Base-by-base conservation (phyloP, 164 flowering plant genomes). In the Litsea cubeba region DNA sequence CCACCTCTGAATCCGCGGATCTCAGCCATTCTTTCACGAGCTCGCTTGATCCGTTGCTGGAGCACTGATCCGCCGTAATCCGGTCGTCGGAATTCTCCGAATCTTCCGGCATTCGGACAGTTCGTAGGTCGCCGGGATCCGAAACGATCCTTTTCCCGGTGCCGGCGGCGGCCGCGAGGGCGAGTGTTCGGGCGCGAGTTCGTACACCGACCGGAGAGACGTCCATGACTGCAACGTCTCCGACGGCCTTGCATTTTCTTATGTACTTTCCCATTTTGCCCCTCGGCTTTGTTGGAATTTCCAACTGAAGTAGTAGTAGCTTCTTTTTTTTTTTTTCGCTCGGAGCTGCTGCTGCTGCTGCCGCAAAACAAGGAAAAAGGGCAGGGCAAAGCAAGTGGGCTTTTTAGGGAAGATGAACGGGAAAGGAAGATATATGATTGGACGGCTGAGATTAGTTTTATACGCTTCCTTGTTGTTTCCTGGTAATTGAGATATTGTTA, bases 1-100 rank as follows among this genome's bases (percentile, higher is more conserved):
- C 35, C 69, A 81, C 87, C 90, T 84, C 82, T 79, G 82, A 87
- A 85, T 87, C 90, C 74, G 63, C 70, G 58, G 80, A 81, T 80
- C 80, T 69, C 70, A 72, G 23, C 46, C 71, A 50, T 12, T 80
- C 83, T n/a, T 70, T 26, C 30, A 64, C 69, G 8, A 70, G 71
- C 46, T 76, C 81, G 50, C 81, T 79, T 26, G 88, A 86, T 79
- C 84, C 84, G 72, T 86, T 79, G 73, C 89, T 87, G 5, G 89
- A 85, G 70, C 88, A 84, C 54, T 88, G 82, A 12, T 86, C 83
- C 4, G 26, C 54, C 1, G 79, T 63, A 32, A 46, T 62, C 10
- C 72, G 67, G n/a, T 76, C 67, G 18, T 76, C 69, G 26, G 68
- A 25, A 10, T 8, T 40, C 46, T 40, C 46, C 46, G 46, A 30